phyloP scores from a whole-genome alignment of 2,329 filamentous ascomycete genomes.

The Aureobasidium sp. region DNA sequence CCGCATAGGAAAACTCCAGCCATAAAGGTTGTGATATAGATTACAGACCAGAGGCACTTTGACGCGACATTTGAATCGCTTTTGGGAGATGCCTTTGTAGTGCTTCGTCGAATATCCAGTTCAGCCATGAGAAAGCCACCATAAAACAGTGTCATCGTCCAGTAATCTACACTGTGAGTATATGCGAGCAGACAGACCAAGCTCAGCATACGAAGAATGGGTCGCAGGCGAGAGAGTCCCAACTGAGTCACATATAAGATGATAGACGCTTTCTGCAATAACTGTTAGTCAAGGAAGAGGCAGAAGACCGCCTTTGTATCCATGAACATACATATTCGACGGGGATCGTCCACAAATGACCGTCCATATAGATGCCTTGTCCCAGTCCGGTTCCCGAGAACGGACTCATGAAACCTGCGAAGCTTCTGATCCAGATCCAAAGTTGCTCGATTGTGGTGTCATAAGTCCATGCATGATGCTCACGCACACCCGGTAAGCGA shows the following conservation, averaged over 20 bases:
- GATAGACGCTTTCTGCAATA: constrained; percentile 38
- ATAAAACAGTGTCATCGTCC: constrained; percentile 51
- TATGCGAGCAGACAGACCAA: constrained; percentile 39
- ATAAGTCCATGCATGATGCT: constrained; percentile 15
- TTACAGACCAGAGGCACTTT: neutral
- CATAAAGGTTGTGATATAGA: neutral
- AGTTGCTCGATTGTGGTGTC: constrained; percentile 16
- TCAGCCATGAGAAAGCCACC: constrained; percentile 51
- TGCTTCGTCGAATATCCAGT: constrained; percentile 34
- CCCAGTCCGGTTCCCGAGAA: neutral
- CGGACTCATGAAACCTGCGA: constrained; percentile 24
- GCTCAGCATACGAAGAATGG: constrained; percentile 33
- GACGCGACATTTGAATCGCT: constrained; percentile 24
- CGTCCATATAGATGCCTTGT: constrained; percentile 26
- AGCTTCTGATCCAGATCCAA: constrained; percentile 30
- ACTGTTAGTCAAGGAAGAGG: neutral
- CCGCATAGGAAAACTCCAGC: neutral
- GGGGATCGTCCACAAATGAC: constrained; percentile 54
- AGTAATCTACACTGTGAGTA: constrained; percentile 42
- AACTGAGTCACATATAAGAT: constrained; percentile 49
- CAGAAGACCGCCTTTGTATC: no score
- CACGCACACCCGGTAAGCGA: constrained; percentile 10
- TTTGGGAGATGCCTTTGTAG: constrained; percentile 44
- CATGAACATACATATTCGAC: neutral
- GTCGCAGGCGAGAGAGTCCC: constrained; percentile 25